Evolutionary conservation across 1,284 basidiomycete species (phyloP).

Genomic region (Rhizoctonia solani): DNA sequence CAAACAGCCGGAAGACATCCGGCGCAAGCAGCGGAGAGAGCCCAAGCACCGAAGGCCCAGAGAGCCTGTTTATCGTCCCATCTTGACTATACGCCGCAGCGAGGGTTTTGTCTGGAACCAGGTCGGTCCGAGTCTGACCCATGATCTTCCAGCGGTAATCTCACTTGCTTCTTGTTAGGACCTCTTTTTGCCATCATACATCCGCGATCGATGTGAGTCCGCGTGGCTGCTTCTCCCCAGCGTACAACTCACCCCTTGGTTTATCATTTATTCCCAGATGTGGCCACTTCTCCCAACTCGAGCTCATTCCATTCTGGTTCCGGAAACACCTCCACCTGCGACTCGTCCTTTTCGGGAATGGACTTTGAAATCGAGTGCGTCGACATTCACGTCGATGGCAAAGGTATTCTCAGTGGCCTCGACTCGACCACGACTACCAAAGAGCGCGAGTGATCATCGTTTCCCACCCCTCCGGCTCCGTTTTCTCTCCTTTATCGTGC

Average conservation of each 20-base stretch:
- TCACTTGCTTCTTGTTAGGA: slow-evolving; percentile 55
- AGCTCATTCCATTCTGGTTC: slow-evolving; percentile 64
- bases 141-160: not conserved
- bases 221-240: slow-evolving; percentile 47
- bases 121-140: slow-evolving; percentile 56
- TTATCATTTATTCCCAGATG: slow-evolving; percentile 53
- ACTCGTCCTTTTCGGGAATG: slow-evolving; percentile 65
- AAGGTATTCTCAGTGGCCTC: slow-evolving; percentile 72
- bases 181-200: slow-evolving; percentile 79
- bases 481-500: not conserved
- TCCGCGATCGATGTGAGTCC: slow-evolving; percentile 75
- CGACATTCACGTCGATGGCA: slow-evolving; percentile 71
- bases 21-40: slow-evolving; percentile 15
- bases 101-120: slow-evolving; percentile 90
- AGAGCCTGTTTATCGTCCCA: slow-evolving; percentile 59
- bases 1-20: slow-evolving; percentile 55
- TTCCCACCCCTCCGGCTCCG: not conserved
- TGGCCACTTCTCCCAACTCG: slow-evolving; percentile 74
- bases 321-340: slow-evolving; percentile 48
- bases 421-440: too few relatives aligned
- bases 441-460: too few relatives aligned
- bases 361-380: slow-evolving; percentile 82
- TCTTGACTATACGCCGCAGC: slow-evolving; percentile 78
- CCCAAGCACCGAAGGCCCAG: too few relatives aligned
- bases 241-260: slow-evolving; percentile 38